Evolutionary conservation across 1,284 basidiomycete species (phyloP).

Genomic region (Pseudozyma thailandica): DNA sequence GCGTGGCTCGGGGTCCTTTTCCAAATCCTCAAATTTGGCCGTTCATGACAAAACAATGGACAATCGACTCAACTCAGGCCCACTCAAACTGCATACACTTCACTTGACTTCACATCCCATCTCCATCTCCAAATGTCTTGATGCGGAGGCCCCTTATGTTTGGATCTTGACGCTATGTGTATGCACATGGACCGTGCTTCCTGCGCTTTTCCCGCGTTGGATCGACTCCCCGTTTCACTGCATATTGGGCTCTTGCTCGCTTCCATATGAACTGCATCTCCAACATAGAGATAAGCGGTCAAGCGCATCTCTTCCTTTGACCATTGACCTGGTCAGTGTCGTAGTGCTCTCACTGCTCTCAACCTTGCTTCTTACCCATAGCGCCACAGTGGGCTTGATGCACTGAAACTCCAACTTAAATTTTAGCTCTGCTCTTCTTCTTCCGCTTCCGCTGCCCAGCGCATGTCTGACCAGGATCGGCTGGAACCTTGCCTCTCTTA

Average conservation of each 20-base stretch:
- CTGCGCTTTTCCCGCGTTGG: too few relatives aligned
- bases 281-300: constrained; percentile 5
- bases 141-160: neutral
- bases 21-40: too few relatives aligned
- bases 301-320: constrained; percentile 9
- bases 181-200: too few relatives aligned
- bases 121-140: too few relatives aligned
- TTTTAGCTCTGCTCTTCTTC: neutral
- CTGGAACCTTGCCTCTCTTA: neutral
- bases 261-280: neutral
- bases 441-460: neutral
- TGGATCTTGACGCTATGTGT: neutral
- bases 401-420: neutral
- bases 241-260: too few relatives aligned
- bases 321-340: neutral
- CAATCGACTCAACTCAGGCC: neutral
- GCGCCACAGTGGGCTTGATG: neutral
- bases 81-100: neutral
- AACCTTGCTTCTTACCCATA: neutral
- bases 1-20: too few relatives aligned
- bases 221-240: too few relatives aligned
- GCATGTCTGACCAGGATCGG: neutral
- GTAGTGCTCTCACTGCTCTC: too few relatives aligned
- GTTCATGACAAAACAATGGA: neutral
- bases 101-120: neutral